Evolutionary conservation across 2,329 filamentous ascomycete species (phyloP), one percentile per base, ranked within the genome.

Genomic region (Colletotrichum falcatum): DNA sequence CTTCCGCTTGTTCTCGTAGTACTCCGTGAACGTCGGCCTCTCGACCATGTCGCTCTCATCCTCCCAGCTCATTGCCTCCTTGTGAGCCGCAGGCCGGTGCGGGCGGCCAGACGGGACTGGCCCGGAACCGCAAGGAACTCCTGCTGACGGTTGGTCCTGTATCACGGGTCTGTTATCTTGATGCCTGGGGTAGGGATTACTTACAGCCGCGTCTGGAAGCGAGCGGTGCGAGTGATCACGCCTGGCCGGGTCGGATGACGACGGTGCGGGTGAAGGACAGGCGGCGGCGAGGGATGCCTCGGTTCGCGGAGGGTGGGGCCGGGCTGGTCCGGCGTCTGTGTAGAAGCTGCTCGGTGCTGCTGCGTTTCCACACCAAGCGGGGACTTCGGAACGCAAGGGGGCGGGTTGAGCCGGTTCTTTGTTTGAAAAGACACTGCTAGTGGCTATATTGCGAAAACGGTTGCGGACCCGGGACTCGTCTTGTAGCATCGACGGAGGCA

Each of bases 81-180:
- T 14, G 6, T 28, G 26, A 28, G 28, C 9, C 3, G 35, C 23
- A n/a, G 30, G 35, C 65, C 44, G 20, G 42, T 46, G 2, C n/a
- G 44, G n/a, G 16, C 9, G 16, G 1, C 26, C n/a, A 18, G 28
- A 14, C 30, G 28, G 30, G 28, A 33, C 42, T 23, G 33, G 20
- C 6, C 23, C 16, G 23, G 53, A 2, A 11, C 37, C 9, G 18
- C 18, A 51, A 55, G 28, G 28, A 14, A 23, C 3, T 18, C 18
- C 35, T 33, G 20, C 16, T 33, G 61, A 26, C 35, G 59, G 20
- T 26, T 37, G 20, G 20, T 71, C 58, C 56, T 68, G 68, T 49
- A 65, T 71, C 58, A 71, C 37, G 51, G 59, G 37, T 42, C 37
- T 60, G 64, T 71, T 42, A 71, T 54, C 53, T 53, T 16, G 51